These are phyloP conservation scores for Phytophthora europaea DNA, from an alignment of 352 stramenopile genomes.

Conservation along the genomic window DNA sequence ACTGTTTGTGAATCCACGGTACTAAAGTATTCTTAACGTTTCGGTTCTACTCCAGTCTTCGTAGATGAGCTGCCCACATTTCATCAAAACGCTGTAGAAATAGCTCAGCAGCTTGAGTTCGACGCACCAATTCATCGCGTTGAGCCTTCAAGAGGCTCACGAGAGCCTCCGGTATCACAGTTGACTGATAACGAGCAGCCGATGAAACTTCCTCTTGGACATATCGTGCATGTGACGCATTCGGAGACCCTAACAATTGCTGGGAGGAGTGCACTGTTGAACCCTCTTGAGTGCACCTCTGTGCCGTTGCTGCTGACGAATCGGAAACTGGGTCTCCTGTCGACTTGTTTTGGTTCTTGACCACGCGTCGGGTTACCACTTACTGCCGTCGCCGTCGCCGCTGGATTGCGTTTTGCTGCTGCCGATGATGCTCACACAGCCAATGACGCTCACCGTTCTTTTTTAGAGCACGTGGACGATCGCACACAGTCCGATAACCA, in stretches of 20 bases:
- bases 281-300: not conserved
- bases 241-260: not conserved
- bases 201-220: not conserved
- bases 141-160: not conserved
- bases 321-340: not conserved
- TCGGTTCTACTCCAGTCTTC: no score
- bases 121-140: not conserved
- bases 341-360: not conserved
- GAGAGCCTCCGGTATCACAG: not conserved
- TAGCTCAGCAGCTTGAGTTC: no score
- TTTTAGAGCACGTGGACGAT: conserved; percentile 3
- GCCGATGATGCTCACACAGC: conserved; percentile 7
- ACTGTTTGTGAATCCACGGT: no score
- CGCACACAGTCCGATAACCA: not conserved
- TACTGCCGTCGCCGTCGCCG: not conserved
- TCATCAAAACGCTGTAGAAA: no score
- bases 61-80: no score
- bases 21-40: no score
- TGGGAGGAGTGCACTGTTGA: not conserved
- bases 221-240: not conserved
- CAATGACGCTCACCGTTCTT: conserved; percentile 2
- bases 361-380: not conserved
- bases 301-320: not conserved
- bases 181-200: no score
- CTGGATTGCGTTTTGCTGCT: conserved; percentile 1